Percentiles rank a stretch among this genome's conserved stretches.
Evolutionary conservation across 371 early-diverging fungal species (phyloP).

Genomic region (Mucor piriformis): DNA sequence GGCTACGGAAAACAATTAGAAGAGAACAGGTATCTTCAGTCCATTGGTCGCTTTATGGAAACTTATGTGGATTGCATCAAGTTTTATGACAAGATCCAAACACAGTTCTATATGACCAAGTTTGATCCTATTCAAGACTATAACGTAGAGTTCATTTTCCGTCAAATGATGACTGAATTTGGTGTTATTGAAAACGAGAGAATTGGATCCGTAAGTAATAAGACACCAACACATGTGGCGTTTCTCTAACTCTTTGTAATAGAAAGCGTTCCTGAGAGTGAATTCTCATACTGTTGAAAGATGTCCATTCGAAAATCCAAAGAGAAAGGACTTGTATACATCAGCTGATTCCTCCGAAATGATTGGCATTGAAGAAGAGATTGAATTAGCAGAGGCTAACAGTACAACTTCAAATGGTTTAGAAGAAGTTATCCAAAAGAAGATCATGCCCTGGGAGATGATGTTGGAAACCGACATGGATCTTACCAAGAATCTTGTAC

Average conservation of each 20-base stretch:
- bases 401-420: not conserved
- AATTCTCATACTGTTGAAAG: slow-evolving; percentile 26
- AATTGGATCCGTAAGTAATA: slow-evolving; percentile 50
- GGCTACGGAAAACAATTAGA: slow-evolving; percentile 23
- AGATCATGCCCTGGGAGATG: slow-evolving; percentile 72
- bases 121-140: slow-evolving; percentile 59
- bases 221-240: not conserved
- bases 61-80: slow-evolving; percentile 50
- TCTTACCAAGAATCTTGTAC: slow-evolving; percentile 42
- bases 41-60: slow-evolving; percentile 37
- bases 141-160: slow-evolving; percentile 64
- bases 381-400: not conserved
- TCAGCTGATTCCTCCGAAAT: slow-evolving; percentile 39
- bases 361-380: slow-evolving; percentile 15
- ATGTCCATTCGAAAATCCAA: slow-evolving; percentile 41
- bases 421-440: slow-evolving; percentile 56
- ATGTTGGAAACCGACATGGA: slow-evolving; percentile 55
- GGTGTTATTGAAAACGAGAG: slow-evolving; percentile 60
- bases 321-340: slow-evolving; percentile 27
- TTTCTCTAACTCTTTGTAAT: not conserved
- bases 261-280: slow-evolving; percentile 41
- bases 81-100: slow-evolving; percentile 48
- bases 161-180: slow-evolving; percentile 47
- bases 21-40: slow-evolving; percentile 30
- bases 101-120: slow-evolving; percentile 49